Base-by-base conservation (phyloP, 768 basidiomycete species). In the Boletus huronensis region DNA sequence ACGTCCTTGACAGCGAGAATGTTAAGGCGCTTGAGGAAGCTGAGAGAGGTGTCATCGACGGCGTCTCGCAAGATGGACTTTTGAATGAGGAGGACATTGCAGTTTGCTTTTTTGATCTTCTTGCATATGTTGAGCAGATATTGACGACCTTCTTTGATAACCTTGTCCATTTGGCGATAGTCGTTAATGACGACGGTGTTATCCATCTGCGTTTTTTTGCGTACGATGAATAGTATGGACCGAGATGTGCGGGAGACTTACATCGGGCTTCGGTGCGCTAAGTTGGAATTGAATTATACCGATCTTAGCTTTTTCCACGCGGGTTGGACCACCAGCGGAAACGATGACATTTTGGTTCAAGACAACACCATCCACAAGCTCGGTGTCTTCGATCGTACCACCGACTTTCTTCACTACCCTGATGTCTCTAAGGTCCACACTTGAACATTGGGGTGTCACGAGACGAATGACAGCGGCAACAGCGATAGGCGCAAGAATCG, bases 101-200 rank as follows among this genome's bases (percentile, higher is more conserved):
- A 98, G 62, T 95, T 95, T n/a, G 94, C 87, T 75, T 97, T 98
- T 73, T 98, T 99, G 75, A 99, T 98, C 74, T 94, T 95, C 75
- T 98, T 98, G 85, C 93, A 96, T 50, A 98, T 83, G 70, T 94
- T 98, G 65, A 99, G 85, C 54, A 99, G 82, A 72, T 99, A 98
- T 72, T 95, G 92, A 43, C 97, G 89, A 54, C 96, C 96, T 73
- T 99, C 97, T 74, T 99, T 98, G 74, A 99, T 88, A 55, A 98
- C 94, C 72, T 98, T 97, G 80, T 98, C 97, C 96, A 99, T 98
- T 71, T 98, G 97, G 17, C 97, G 88, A 75, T 99, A 99, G 74
- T 99, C 96, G 59, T 96, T 98, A 63, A 99, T 98, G 48, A 98
- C 89, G 41, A 99, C 94, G 5, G 96, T 98, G 77, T 99, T 98